Conservation (phyloP, 108 stramenopile species). For the Pseudonitzschia multiseries region DNA sequence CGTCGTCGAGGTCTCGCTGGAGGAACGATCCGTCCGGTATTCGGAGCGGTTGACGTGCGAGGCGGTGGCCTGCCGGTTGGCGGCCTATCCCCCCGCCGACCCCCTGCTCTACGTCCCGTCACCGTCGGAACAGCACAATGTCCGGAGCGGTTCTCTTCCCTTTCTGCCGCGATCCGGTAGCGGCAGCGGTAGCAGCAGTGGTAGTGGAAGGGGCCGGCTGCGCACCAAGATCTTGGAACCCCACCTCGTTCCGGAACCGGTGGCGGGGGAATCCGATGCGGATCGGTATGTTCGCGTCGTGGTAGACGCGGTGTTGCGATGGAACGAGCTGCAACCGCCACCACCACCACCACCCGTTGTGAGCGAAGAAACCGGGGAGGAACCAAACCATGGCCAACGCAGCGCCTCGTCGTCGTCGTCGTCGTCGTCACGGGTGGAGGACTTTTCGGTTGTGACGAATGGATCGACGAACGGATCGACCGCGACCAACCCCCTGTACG, state of each 20-base stretch:
- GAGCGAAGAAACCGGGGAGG: too few relatives aligned
- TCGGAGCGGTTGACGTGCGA: conserved; percentile 79
- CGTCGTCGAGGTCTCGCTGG: conserved; percentile 66
- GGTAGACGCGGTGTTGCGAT: conserved; percentile 23
- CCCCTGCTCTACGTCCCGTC: conserved; percentile 73
- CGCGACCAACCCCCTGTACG: conserved; percentile 57
- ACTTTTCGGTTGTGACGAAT: conserved; percentile 32
- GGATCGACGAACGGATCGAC: conserved; percentile 21
- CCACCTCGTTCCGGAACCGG: conserved; percentile 20
- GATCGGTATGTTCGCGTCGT: conserved; percentile 34
- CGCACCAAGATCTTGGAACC: conserved; percentile 26
- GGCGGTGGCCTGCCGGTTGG: conserved; percentile 80
- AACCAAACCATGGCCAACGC: neutral
- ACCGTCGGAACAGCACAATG: conserved; percentile 27
- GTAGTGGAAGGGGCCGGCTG: conserved; percentile 16
- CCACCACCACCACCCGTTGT: too few relatives aligned
- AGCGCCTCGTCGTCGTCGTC: too few relatives aligned
- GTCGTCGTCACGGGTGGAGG: too few relatives aligned
- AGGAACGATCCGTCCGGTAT: conserved; percentile 71
- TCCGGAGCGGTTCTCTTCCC: conserved; percentile 14
- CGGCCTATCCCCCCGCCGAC: conserved; percentile 78
- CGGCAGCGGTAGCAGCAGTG: neutral
- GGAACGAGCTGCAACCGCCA: conserved; percentile 13
- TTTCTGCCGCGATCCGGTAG: conserved; percentile 25
- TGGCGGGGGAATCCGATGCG: conserved; percentile 26